Conservation (phyloP, 768 basidiomycete species). For the Asterophora lycoperdoides region DNA sequence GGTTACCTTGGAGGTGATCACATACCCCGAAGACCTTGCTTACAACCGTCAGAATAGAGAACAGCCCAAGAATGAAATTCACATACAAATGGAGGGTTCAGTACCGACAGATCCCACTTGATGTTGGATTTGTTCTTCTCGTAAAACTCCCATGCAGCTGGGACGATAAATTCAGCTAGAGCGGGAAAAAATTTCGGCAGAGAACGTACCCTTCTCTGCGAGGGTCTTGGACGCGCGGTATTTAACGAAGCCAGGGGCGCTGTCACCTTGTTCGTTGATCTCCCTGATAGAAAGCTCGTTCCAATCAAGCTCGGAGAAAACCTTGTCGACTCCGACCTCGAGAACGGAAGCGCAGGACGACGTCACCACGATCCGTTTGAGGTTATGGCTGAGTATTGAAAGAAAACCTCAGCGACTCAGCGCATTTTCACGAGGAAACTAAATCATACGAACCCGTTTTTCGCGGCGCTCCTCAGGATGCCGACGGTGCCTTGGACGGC, state of each 20-base stretch:
- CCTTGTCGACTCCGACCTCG: conserved; percentile 18
- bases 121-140: conserved; percentile 33
- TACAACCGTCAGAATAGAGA: neutral
- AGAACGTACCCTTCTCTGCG: conserved; percentile 46
- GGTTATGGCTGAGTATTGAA: neutral
- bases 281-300: conserved; percentile 45
- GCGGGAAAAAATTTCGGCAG: neutral
- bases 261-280: conserved; percentile 46
- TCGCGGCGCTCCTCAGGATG: conserved; percentile 55
- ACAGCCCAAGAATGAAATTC: neutral
- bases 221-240: conserved; percentile 59
- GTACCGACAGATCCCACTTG: conserved; percentile 48
- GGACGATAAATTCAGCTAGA: neutral
- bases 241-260: conserved; percentile 35
- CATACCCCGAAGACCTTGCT: conserved; percentile 29
- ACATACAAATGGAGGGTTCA: conserved; percentile 50
- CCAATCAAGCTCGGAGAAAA: conserved; percentile 55
- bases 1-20: neutral
- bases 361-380: conserved; percentile 63
- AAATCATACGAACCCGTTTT: conserved; percentile 28
- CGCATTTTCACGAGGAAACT: too few species aligned
- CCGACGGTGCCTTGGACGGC: conserved; percentile 69
- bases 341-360: conserved; percentile 51
- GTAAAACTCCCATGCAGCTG: conserved; percentile 43
- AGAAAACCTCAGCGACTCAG: too few species aligned